Base-by-base conservation (phyloP, 805 yeast genomes). In the Pichia ethanolica region DNA sequence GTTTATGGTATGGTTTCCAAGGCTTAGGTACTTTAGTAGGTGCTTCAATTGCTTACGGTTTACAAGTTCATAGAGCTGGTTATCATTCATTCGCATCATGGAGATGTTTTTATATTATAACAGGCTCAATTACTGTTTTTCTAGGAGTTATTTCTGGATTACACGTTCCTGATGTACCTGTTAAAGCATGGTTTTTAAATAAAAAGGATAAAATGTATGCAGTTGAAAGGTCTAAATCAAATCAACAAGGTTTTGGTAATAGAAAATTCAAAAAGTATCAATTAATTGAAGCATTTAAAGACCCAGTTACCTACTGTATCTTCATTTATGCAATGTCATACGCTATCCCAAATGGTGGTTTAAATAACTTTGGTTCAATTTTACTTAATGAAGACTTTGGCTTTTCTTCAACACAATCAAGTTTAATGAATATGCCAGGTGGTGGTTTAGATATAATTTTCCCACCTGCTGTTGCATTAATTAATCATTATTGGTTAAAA, bases 81-180 rank as follows among this genome's bases (percentile, higher is more conserved):
- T 14, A 39, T 25, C 47, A 52, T 25, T 34, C 53, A 1, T 34
- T 80, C 5, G 70, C 64, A 3, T 71, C 82, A 4, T 86, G 90
- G 90, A 79, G 76, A 58, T 60, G 78, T 11, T 62, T 82, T 5
- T 85, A 75, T 60, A 65, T 85, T 44, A 69, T 82, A 34, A 73
- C 78, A 39, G 95, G 93, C 12, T 59, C 71, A 7, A 70, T 79
- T 48, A 82, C 88, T 3, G 62, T 81, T 7, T 58, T 73, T 10
- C 57, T 78, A 11, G 85, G 85, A 5, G 45, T 74, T 9, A 49
- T 72, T 9, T 69, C 79, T 51, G 62, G 62, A 41, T 54, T 77
- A 48, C 78, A 77, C 35, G 49, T 67, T 27, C 71, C 72, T 10
- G 63, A 64, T 51, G 54, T 57, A 32, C 69, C 68, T 44, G 57